Conservation (phyloP, 352 stramenopile species). For the Pythium angustatum region DNA sequence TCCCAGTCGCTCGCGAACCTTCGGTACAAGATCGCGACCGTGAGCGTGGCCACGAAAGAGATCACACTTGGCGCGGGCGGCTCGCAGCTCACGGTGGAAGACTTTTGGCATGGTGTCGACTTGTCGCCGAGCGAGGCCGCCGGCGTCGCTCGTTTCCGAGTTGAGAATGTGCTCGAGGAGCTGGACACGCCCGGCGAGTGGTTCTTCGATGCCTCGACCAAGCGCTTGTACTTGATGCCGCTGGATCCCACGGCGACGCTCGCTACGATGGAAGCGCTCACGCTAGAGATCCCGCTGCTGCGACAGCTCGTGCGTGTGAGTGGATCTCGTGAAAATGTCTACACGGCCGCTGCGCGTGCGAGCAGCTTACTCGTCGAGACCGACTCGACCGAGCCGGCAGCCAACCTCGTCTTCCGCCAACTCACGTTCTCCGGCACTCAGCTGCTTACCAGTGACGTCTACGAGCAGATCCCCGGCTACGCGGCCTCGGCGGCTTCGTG, state of each 20-base stretch:
- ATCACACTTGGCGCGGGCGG: conserved; percentile 53
- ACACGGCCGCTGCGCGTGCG: conserved; percentile 41
- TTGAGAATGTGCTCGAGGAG: conserved; percentile 69
- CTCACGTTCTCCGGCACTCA: conserved; percentile 66
- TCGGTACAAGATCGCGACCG: conserved; percentile 38
- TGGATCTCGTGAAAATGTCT: conserved; percentile 57
- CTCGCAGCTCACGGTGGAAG: conserved; percentile 43
- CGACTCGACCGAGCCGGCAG: conserved; percentile 33
- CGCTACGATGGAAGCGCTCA: conserved; percentile 28
- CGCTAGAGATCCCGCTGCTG: conserved; percentile 58
- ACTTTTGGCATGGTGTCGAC: conserved; percentile 39
- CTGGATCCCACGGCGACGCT: conserved; percentile 29
- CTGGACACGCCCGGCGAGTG: conserved; percentile 63
- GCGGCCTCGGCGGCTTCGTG: conserved; percentile 36
- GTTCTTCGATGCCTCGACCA: conserved; percentile 60
- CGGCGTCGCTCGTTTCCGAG: conserved; percentile 38
- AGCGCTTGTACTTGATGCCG: conserved; percentile 63
- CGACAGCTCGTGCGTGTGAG: conserved; percentile 66
- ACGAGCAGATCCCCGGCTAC: conserved; percentile 38
- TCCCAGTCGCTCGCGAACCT: conserved; percentile 36
- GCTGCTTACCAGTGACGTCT: conserved; percentile 61
- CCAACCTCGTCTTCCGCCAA: conserved; percentile 58
- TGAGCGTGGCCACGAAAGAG: conserved; percentile 28
- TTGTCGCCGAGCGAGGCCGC: conserved; percentile 5
- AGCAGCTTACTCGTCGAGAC: conserved; percentile 47